Evolutionary conservation across 805 yeast genomes (phyloP), one percentile per base, ranked within the genome.

Genomic region (Torulaspora gathmanii): DNA sequence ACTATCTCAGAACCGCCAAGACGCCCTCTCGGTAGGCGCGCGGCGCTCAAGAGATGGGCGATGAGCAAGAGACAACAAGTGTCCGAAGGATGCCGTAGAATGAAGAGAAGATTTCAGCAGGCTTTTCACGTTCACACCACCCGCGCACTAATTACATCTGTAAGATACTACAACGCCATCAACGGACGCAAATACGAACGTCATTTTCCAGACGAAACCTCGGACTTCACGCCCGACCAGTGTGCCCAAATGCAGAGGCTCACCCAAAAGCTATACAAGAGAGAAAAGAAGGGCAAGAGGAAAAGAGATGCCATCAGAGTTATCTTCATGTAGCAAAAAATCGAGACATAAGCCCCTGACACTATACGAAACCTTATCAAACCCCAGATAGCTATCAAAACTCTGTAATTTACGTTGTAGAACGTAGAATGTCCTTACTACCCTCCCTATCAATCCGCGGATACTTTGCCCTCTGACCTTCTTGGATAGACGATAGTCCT

Each of bases 301-400:
- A 52, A 47, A 36, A 37, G 56, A 34, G 56, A 52, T 23, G 54
- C 48, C 4, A 13, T 52, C 4, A 44, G 37, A 29, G 44, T 52
- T 9, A 45, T 52, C 35, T 47, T 52, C 23, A 45, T 29, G 41
- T 38, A 38, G 31, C 34, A 15, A 15, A 31, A 31, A 16, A n/a
- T 10, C 33, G 7, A 2, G 20, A 15, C 22, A 7, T 30, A 12
- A 9, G 11, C 16, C 19, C 19, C 17, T 31, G 12, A 16, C 34
- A 16, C 34, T 31, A 31, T 31, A 31, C 30, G 15, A 27, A 27
- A 27, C 6, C 30, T 27, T 27, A 27, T 27, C 30, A 27, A 27
- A 25, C n/a, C 25, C 25, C 25, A 22, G 25, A 22, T 22, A 7
- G 25, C 25, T 22, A 22, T 2, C 9, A 22, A 22, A 5, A 5